Percentiles rank a stretch among this genome's conserved stretches.
Conservation (phyloP, 768 basidiomycete species). For the Calvatia gigantea region DNA sequence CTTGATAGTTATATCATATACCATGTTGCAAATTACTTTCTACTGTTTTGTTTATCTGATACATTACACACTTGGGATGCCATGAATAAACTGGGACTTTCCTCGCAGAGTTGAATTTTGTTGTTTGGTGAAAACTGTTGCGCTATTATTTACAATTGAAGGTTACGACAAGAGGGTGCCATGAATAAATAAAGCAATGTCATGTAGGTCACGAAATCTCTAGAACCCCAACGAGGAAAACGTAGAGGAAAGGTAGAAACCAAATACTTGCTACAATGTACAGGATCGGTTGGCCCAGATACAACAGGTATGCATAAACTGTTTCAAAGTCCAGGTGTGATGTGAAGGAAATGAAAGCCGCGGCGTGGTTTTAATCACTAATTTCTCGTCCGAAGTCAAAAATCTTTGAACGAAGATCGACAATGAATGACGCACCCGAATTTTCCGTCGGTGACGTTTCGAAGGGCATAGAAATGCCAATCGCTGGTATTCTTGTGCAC, state of each 20-base stretch:
- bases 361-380: background rate
- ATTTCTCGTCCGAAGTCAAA: background rate
- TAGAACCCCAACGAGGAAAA: background rate
- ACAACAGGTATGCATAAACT: background rate
- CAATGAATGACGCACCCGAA: constrained; percentile 29
- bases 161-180: background rate
- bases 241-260: background rate
- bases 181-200: background rate
- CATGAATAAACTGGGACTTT: too few relatives aligned
- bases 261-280: background rate
- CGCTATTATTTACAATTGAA: background rate
- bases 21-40: too few relatives aligned
- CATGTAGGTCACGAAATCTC: background rate
- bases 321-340: background rate
- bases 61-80: too few relatives aligned
- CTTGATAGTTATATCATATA: background rate
- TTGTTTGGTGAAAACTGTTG: too few relatives aligned
- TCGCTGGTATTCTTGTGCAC: constrained; percentile 34
- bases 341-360: background rate
- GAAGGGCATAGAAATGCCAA: constrained; percentile 27
- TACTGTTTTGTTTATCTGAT: too few relatives aligned
- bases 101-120: too few relatives aligned
- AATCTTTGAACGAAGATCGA: background rate
- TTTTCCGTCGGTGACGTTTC: constrained; percentile 24
- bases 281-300: background rate